A percentile compares a stretch with the other conserved stretches of the same genome.
Evolutionary conservation across 2,329 filamentous ascomycete genomes (phyloP).

Genomic region (Neopestalotiopsis sp.): DNA sequence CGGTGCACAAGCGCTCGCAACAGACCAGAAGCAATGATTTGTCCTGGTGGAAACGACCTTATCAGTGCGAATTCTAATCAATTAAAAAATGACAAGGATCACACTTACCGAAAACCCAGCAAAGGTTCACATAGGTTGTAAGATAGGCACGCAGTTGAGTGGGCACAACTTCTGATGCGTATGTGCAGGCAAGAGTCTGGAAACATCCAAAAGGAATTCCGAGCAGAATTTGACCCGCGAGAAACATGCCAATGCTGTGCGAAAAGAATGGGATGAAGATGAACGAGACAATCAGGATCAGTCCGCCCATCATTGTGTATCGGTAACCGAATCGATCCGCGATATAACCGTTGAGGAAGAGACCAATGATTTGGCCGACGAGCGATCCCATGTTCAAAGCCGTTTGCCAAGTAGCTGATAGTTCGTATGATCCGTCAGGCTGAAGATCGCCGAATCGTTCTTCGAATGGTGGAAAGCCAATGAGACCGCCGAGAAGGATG

Average conservation of each 20-base stretch:
- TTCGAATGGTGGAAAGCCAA: constrained; percentile 35
- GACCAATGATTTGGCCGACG: constrained; percentile 10
- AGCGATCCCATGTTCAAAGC: constrained; percentile 30
- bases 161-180: constrained; percentile 22
- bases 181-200: constrained; percentile 38
- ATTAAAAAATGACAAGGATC: too few relatives aligned
- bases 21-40: constrained; percentile 18
- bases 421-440: constrained; percentile 30
- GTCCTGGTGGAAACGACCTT: not conserved
- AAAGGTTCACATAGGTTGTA: constrained; percentile 22
- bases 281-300: constrained; percentile 35
- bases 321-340: constrained; percentile 36
- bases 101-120: constrained; percentile 18
- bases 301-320: constrained; percentile 35
- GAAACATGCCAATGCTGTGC: constrained; percentile 27
- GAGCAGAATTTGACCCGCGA: constrained; percentile 36
- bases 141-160: constrained; percentile 8
- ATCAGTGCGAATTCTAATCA: too few relatives aligned
- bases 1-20: constrained; percentile 18
- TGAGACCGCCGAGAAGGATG: constrained; percentile 40
- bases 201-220: constrained; percentile 39
- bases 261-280: constrained; percentile 37
- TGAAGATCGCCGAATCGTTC: constrained; percentile 36
- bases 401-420: constrained; percentile 36
- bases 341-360: constrained; percentile 23